Percentiles rank a stretch among this genome's conserved stretches.
Conservation (phyloP, 2,329 filamentous ascomycete genomes). For the Pseudocercospora vitis region DNA sequence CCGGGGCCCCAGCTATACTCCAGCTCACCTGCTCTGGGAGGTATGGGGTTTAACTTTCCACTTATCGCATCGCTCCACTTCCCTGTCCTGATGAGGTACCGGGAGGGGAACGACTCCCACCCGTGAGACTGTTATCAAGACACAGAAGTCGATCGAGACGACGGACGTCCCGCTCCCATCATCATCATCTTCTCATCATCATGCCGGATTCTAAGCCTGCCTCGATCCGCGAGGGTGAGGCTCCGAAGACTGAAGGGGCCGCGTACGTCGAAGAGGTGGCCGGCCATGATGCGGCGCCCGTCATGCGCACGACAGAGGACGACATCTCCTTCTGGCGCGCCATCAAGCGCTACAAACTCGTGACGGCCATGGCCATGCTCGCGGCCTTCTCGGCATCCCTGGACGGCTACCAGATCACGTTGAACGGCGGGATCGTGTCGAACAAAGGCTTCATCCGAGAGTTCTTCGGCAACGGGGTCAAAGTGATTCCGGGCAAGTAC, state of each 20-base stretch:
- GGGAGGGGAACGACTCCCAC: too few relatives aligned
- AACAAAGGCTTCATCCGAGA: conserved; percentile 46
- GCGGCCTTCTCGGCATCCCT: conserved; percentile 46
- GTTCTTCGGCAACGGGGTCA: conserved; percentile 36
- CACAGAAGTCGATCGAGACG: too few relatives aligned
- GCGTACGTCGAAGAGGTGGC: not conserved
- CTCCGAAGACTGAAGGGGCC: not conserved
- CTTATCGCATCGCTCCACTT: not conserved
- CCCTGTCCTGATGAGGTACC: too few relatives aligned
- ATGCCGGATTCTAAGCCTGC: not conserved
- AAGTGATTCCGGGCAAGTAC: conserved; percentile 40
- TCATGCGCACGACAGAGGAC: conserved; percentile 29
- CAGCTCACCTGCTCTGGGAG: conserved; percentile 1
- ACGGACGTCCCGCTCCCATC: too few relatives aligned
- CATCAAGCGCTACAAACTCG: conserved; percentile 39
- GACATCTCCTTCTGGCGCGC: conserved; percentile 44
- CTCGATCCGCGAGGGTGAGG: not conserved
- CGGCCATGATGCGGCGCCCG: not conserved
- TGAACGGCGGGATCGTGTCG: conserved; percentile 42
- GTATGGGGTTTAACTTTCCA: not conserved
- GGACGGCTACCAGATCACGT: conserved; percentile 43
- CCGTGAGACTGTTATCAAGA: too few relatives aligned
- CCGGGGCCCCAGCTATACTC: conserved; percentile 2
- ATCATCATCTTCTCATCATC: too few relatives aligned
- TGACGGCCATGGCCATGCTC: conserved; percentile 42